Conservation (phyloP, 306 rosid species). For the Oemleria cerasiformis region DNA sequence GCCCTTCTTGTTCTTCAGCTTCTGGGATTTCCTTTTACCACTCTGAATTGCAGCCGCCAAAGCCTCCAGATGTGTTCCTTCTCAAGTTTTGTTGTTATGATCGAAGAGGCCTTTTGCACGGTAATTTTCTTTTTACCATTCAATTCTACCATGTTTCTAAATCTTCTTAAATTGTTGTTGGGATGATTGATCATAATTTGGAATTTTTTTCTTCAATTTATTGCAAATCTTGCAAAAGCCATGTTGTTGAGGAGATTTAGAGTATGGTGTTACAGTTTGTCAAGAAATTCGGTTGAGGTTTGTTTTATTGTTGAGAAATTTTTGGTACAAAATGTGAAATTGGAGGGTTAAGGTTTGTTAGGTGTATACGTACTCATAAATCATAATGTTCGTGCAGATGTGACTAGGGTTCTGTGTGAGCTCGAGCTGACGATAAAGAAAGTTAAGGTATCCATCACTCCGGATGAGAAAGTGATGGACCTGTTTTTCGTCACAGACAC, state of each 20-base stretch:
- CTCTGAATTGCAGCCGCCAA: slow-evolving; percentile 59
- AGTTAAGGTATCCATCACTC: slow-evolving; percentile 95
- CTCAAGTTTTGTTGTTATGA: slow-evolving; percentile 68
- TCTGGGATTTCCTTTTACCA: slow-evolving; percentile 65
- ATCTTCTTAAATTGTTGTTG: slow-evolving; percentile 4
- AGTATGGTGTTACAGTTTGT: not conserved
- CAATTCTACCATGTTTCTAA: not conserved
- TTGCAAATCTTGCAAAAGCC: not conserved
- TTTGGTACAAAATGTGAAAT: not conserved
- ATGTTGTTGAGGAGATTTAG: not conserved
- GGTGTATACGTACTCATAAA: too few relatives aligned
- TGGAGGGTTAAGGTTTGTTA: not conserved
- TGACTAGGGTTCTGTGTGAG: slow-evolving; percentile 79
- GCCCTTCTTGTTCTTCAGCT: slow-evolving; percentile 90
- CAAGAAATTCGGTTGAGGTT: not conserved
- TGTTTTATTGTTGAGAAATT: slow-evolving; percentile 6
- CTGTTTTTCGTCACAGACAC: slow-evolving; percentile 86
- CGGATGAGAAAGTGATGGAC: slow-evolving; percentile 93
- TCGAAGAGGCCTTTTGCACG: slow-evolving; percentile 84
- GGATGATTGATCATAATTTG: not conserved
- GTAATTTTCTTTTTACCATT: slow-evolving; percentile 32
- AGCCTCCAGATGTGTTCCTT: slow-evolving; percentile 80
- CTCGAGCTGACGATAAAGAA: slow-evolving; percentile 76
- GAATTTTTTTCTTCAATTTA: not conserved
- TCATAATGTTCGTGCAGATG: slow-evolving; percentile 49